phyloP scores from a whole-genome alignment of 805 yeast genomes.

The Zygosaccharomyces gambellarensis region DNA sequence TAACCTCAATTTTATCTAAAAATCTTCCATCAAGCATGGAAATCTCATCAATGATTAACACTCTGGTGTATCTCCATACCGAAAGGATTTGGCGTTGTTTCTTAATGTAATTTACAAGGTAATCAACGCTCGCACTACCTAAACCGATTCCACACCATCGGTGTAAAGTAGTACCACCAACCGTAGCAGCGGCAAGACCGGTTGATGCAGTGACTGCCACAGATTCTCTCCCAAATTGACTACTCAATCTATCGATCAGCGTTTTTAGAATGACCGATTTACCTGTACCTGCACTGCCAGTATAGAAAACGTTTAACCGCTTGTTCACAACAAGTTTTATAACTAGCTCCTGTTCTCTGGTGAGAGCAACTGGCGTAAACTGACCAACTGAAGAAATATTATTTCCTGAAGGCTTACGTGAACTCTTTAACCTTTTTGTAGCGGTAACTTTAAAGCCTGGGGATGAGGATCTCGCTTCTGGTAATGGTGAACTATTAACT shows the following conservation, averaged over 20 bases:
- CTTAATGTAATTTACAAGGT: conserved; percentile 33
- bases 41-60: conserved; percentile 83
- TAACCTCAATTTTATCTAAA: conserved; percentile 64
- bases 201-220: conserved; percentile 95
- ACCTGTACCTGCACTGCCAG: conserved; percentile 89
- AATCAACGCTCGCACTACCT: conserved; percentile 49
- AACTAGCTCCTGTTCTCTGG: conserved; percentile 50
- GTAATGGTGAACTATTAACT: neutral
- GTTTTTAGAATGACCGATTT: conserved; percentile 65
- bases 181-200: conserved; percentile 90
- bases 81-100: conserved; percentile 18
- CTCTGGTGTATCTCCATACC: conserved; percentile 61
- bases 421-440: conserved; percentile 17
- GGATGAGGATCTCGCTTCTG: neutral
- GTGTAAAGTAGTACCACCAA: conserved; percentile 87
- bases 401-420: neutral
- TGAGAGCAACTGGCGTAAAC: conserved; percentile 19
- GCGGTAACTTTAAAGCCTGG: conserved; percentile 16
- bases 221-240: conserved; percentile 40
- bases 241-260: conserved; percentile 51
- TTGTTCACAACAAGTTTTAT: conserved; percentile 48
- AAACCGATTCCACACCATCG: conserved; percentile 82
- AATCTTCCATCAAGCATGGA: conserved; percentile 87
- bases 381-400: conserved; percentile 11
- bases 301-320: conserved; percentile 57